Base-by-base conservation (phyloP, 2,329 filamentous ascomycete species). In the Ceratocystis cubensis region DNA sequence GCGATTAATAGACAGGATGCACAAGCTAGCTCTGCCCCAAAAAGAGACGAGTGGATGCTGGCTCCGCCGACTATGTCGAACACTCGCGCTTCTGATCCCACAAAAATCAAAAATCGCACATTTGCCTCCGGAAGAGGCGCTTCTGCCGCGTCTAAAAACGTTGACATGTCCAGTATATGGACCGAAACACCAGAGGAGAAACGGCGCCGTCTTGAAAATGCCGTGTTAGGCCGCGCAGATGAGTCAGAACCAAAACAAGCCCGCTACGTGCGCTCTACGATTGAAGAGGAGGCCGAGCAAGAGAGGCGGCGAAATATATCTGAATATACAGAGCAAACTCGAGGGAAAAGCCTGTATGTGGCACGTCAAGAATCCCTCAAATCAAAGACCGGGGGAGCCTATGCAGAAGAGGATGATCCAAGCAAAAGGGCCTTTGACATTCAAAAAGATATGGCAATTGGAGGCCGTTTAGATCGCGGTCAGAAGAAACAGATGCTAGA, bases 121-220 rank as follows among this genome's bases (percentile, higher is more conserved):
- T 97, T 96, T 78, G 86, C 90, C 64, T 88, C 88, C 46, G 82
- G 82, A 3, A 75, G 75, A n/a, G 74, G 77, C 2, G 73, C 74
- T 3, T 71, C 74, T 0, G 8, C 37, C 3, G 65, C 71, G 0
- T 69, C 71, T 8, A 61, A 64, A 28, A 44, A 65, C 6, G 69
- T 72, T 8, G 75, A 74, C 3, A 81, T 90, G 59, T 82, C 83
- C 72, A 85, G 84, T 25, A 84, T 93, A 56, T 97, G 93, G 93
- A 92, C 90, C 0, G 93, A 97, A 75, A 96, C 91, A 7, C 89
- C 91, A 0, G 89, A 93, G 73, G 84, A 96, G 76, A 96, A 95
- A 75, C 84, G 89, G 67, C 86, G 88, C 75, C 82, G 90, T 48
- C 76, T 96, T 25, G 86, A 88, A 71, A 86, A 96, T 73, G 85